Conservation (phyloP, 495 filamentous ascomycete species). For the Lichenothelia convexa region DNA sequence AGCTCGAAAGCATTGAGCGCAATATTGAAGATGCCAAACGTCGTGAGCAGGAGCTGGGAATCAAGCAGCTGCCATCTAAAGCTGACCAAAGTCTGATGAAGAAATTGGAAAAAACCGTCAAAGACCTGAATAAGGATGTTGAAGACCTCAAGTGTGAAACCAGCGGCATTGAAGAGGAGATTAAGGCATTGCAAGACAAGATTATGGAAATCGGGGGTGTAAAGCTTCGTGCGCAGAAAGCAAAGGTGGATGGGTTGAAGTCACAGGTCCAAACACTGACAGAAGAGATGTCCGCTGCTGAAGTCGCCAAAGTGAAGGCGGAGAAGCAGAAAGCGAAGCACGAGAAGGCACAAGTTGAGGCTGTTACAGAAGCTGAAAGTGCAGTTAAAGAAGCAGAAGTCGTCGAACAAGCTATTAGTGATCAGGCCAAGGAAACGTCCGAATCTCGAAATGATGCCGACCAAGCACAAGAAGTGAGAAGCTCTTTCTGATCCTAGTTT, state of each 20-base stretch:
- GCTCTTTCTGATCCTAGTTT: conserved; percentile 5
- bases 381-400: conserved; percentile 52
- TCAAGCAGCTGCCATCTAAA: conserved; percentile 61
- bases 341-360: conserved; percentile 56
- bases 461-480: conserved; percentile 53
- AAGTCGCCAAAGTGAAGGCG: conserved; percentile 71
- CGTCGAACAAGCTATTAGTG: conserved; percentile 55
- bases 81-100: conserved; percentile 52
- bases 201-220: conserved; percentile 98
- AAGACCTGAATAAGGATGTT: conserved; percentile 56
- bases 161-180: conserved; percentile 72
- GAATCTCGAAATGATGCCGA: conserved; percentile 57
- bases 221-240: conserved; percentile 71
- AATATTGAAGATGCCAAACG: conserved; percentile 72
- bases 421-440: conserved; percentile 56
- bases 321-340: conserved; percentile 83
- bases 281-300: conserved; percentile 66
- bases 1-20: conserved; percentile 68
- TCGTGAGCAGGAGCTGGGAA: conserved; percentile 62
- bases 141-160: conserved; percentile 66
- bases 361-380: conserved; percentile 56
- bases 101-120: conserved; percentile 57
- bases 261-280: conserved; percentile 66
- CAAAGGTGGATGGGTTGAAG: conserved; percentile 80
- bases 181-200: conserved; percentile 77